Evolutionary conservation across 2,329 filamentous ascomycete species (phyloP).

Genomic region (Onygenales sp.): DNA sequence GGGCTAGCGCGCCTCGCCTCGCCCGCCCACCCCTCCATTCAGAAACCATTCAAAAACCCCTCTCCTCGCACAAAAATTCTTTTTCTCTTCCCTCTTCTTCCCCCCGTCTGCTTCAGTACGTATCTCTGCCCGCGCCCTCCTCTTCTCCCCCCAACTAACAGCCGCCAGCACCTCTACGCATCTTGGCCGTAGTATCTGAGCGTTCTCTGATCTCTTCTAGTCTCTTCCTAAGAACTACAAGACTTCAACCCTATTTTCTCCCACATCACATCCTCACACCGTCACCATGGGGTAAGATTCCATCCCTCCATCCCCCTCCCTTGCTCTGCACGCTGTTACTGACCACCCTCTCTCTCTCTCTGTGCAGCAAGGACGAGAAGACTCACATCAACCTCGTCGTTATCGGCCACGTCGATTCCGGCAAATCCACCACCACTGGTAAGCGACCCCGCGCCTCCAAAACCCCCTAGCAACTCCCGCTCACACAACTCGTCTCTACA

Average conservation of each 20-base stretch:
- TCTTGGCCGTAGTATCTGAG: constrained; percentile 41
- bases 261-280: constrained; percentile 28
- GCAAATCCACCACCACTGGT: constrained; percentile 96
- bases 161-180: constrained; percentile 42
- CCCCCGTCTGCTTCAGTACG: constrained; percentile 38
- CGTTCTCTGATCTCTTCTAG: constrained; percentile 36
- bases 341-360: constrained; percentile 3
- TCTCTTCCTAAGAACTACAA: constrained; percentile 41
- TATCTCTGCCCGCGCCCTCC: constrained; percentile 25
- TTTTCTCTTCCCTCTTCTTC: constrained; percentile 21
- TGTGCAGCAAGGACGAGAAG: constrained; percentile 83
- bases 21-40: constrained; percentile 36
- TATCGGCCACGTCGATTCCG: constrained; percentile 99
- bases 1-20: constrained; percentile 17
- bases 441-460: constrained; percentile 38
- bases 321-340: neutral
- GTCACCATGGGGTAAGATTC: constrained; percentile 53
- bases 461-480: constrained; percentile 16
- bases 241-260: constrained; percentile 22
- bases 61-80: constrained; percentile 25
- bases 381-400: constrained; percentile 96
- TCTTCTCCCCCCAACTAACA: constrained; percentile 17
- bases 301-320: constrained; percentile 10
- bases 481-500: constrained; percentile 29
- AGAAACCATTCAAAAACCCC: constrained; percentile 40